Percentiles rank a stretch among this genome's conserved stretches.
These are phyloP conservation scores for Corallochytrium limacisporum DNA, from an alignment of 78 protist species.

Conservation along the genomic window DNA sequence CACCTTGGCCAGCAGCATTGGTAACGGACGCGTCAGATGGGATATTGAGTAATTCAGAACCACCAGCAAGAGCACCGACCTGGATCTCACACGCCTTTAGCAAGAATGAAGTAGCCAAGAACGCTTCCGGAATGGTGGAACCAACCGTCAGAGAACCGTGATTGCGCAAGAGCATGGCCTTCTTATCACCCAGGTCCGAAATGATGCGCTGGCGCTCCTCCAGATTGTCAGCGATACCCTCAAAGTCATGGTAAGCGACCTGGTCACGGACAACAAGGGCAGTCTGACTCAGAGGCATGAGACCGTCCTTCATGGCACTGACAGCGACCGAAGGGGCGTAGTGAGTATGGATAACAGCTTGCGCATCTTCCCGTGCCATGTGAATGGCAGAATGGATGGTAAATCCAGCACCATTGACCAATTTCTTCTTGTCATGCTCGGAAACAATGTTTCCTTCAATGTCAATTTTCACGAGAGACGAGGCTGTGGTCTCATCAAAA, in stretches of 20 bases:
- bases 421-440: background rate
- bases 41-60: too few relatives aligned
- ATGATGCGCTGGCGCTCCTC: background rate
- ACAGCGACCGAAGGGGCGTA: constrained; percentile 3
- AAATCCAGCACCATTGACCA: constrained; percentile 1
- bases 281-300: background rate
- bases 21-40: too few relatives aligned
- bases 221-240: background rate
- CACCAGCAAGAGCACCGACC: too few relatives aligned
- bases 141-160: background rate
- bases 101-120: background rate
- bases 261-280: background rate
- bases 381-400: background rate
- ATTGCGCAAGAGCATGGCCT: background rate
- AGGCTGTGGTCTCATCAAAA: background rate
- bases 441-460: background rate
- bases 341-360: constrained; percentile 4
- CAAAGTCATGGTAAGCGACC: background rate
- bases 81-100: too few relatives aligned
- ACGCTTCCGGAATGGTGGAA: background rate
- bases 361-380: background rate
- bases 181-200: background rate
- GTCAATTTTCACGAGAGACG: background rate
- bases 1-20: too few relatives aligned
- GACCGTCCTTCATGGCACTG: constrained; percentile 2